Conservation (phyloP, 257 asterid genomes). For the Ehretia macrophylla region DNA sequence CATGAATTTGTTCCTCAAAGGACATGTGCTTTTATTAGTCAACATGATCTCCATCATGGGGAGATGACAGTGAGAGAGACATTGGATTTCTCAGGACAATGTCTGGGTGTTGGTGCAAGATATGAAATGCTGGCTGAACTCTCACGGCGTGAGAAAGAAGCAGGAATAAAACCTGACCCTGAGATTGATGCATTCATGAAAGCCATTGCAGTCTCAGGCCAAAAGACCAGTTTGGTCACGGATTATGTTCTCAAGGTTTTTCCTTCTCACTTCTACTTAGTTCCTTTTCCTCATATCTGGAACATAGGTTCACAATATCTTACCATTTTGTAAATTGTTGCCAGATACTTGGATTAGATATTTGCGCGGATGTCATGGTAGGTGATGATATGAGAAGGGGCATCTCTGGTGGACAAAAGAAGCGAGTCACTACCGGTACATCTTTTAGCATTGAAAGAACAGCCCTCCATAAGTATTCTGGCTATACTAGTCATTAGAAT, state of each 20-base stretch:
- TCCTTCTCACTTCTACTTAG: background rate
- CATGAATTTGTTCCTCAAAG: slow-evolving; percentile 45
- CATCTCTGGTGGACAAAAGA: no score
- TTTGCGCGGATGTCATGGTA: no score
- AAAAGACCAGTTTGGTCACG: slow-evolving; percentile 32
- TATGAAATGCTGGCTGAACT: slow-evolving; percentile 34
- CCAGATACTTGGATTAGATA: no score
- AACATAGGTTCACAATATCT: no score
- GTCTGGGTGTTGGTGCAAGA: slow-evolving; percentile 41
- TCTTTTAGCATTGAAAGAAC: no score
- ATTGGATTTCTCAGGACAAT: slow-evolving; percentile 42
- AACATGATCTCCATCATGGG: slow-evolving; percentile 45
- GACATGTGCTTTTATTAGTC: slow-evolving; percentile 45
- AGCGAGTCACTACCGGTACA: no score
- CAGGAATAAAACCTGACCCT: slow-evolving; percentile 42
- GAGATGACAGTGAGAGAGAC: slow-evolving; percentile 62
- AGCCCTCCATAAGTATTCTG: no score
- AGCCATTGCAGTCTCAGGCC: slow-evolving; percentile 35
- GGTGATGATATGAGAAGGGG: no score
- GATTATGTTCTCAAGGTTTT: slow-evolving; percentile 39
- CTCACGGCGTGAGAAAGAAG: slow-evolving; percentile 43
- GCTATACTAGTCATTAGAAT: no score
- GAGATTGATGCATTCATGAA: slow-evolving; percentile 48
- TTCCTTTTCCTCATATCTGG: background rate
- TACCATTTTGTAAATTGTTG: no score